Conservation (phyloP, 1,284 basidiomycete genomes). For the Ceratobasidium sp. region DNA sequence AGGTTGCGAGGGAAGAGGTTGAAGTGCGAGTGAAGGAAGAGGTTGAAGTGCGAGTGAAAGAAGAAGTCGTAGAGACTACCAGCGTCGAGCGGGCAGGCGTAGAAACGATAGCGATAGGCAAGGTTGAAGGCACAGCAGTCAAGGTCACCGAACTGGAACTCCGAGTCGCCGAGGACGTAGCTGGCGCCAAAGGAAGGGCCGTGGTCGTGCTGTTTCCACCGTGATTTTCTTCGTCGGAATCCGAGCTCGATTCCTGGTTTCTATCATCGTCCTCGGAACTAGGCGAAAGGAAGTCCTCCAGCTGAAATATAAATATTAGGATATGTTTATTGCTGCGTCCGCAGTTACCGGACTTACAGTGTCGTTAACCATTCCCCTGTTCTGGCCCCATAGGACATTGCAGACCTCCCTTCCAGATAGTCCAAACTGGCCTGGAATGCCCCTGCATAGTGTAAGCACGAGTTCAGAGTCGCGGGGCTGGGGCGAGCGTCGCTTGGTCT, state of each 20-base stretch:
- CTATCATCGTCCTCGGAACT: conserved; percentile 7
- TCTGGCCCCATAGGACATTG: conserved; percentile 25
- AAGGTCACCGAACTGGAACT: not conserved
- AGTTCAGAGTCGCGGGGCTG: not conserved
- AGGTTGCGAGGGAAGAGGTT: not conserved
- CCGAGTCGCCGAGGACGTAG: not conserved
- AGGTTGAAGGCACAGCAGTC: not conserved
- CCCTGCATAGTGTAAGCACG: conserved; percentile 16
- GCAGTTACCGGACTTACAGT: conserved; percentile 5
- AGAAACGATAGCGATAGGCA: not conserved
- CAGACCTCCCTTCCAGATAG: conserved; percentile 16
- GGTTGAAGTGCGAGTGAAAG: not conserved
- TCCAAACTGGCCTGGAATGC: conserved; percentile 26
- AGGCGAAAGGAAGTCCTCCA: conserved; percentile 27
- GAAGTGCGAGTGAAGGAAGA: not conserved
- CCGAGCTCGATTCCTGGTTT: conserved; percentile 1
- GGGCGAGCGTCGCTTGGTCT: conserved; percentile 9
- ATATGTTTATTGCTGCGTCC: not conserved
- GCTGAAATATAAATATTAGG: conserved; percentile 9
- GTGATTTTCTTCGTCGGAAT: conserved; percentile 9
- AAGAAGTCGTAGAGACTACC: not conserved
- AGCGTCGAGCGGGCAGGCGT: not conserved
- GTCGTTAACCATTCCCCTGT: conserved; percentile 1
- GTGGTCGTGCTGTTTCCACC: conserved; percentile 3
- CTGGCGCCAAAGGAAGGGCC: not conserved